Base-by-base conservation (phyloP, 2,329 filamentous ascomycete genomes). In the Botrytis sinoallii region DNA sequence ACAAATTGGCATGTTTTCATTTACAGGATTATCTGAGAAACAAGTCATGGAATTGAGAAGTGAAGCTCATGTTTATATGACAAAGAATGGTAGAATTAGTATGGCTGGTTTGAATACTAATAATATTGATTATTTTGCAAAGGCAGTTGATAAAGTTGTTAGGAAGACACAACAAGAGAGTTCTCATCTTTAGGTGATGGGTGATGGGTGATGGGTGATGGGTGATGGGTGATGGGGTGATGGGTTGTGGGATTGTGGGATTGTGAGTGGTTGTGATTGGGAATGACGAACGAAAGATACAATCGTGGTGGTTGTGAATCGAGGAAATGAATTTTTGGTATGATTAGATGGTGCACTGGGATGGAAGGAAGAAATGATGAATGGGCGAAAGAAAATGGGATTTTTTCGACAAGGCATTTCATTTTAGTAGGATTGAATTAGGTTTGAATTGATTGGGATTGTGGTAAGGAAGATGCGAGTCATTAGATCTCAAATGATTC, bases 1-100 rank as follows among this genome's bases (percentile, higher is more conserved):
- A 80, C 96, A 99, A 88, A 99, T 99, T 81, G 96, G 96, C 85
- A 99, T 99, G 96, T 99, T 99, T 85, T 95, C 92, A 83, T 99
- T 97, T 83, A 97, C 93, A 0, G 93, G 93, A 20, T 84, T 97
- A 82, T 88, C 83, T 20, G 92, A 94, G 84, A 82, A 88, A 75
- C 93, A 96, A 82, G 93, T 95, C 12, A 78, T 88, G 78, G 90
- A 89, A 84, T 85, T 96, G 75, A 88, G 91, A 70, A 86, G 89
- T 75, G 88, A 93, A 69, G 89, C 86, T 74, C 93, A 96, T 82
- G 87, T 96, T 71, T 96, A 96, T 85, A 95, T 95, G 89, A 98
- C 95, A 77, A 98, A 98, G 89, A 99, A 99, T 81, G 96, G 96
- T 35, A 92, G 96, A 67, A 97, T 98, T 84, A 97, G 93, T 82